Evolutionary conservation across 2,329 filamentous ascomycete genomes (phyloP).

Genomic region (Exophiala spinifera): DNA sequence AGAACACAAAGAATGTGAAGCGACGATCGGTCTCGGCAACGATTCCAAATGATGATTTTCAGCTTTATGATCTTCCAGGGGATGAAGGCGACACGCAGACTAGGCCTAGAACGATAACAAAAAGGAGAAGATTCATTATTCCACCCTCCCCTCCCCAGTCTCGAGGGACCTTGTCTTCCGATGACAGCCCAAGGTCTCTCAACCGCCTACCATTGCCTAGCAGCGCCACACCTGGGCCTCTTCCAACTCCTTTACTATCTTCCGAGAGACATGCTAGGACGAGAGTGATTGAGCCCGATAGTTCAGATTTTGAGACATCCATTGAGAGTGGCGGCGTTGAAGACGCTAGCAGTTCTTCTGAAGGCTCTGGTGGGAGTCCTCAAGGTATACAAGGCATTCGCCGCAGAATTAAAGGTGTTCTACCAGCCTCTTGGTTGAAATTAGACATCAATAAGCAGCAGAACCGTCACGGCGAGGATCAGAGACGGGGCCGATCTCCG

Average conservation of each 20-base stretch:
- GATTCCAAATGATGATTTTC: conserved; percentile 8
- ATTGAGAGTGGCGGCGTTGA: conserved; percentile 15
- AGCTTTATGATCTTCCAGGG: conserved; percentile 19
- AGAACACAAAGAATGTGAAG: neutral
- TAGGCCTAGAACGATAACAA: neutral
- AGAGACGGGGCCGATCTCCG: conserved; percentile 8
- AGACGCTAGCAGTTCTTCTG: conserved; percentile 7
- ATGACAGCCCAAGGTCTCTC: conserved; percentile 3
- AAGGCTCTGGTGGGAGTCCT: conserved; percentile 26
- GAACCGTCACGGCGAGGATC: conserved; percentile 1
- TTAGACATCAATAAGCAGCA: conserved; percentile 23
- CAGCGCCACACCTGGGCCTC: conserved; percentile 12
- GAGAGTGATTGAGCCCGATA: conserved; percentile 27
- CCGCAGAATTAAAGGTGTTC: conserved; percentile 46
- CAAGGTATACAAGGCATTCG: conserved; percentile 35
- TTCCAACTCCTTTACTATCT: conserved; percentile 25
- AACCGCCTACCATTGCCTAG: neutral
- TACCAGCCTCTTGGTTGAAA: conserved; percentile 45
- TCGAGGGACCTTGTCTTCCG: conserved; percentile 33
- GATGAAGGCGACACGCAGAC: neutral
- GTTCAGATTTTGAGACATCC: conserved; percentile 21
- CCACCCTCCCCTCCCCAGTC: conserved; percentile 42
- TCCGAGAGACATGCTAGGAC: conserved; percentile 18
- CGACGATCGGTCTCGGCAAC: neutral
- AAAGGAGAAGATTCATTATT: conserved; percentile 21